phyloP scores from a whole-genome alignment of 1,284 basidiomycete species.

The Heterobasidion parviporum region DNA sequence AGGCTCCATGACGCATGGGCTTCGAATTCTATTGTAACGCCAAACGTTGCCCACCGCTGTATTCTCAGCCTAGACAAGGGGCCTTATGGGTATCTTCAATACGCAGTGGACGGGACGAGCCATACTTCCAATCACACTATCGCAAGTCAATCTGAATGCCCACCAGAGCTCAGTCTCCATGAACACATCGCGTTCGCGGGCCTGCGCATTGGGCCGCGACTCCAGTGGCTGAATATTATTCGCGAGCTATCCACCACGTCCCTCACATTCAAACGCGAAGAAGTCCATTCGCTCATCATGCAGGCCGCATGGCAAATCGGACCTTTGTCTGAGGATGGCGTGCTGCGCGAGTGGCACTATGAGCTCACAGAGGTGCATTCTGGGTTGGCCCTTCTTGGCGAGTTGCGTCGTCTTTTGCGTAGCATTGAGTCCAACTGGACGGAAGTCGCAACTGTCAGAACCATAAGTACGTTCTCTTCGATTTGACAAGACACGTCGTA shows the following conservation, averaged over 20 bases:
- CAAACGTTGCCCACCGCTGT: slow-evolving; percentile 17
- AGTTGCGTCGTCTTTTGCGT: slow-evolving; percentile 20
- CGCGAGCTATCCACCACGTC: slow-evolving; percentile 27
- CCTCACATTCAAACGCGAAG: slow-evolving; percentile 27
- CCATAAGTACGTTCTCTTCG: slow-evolving; percentile 18
- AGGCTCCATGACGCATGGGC: slow-evolving; percentile 6
- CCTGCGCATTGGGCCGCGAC: slow-evolving; percentile 30
- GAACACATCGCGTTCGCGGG: slow-evolving; percentile 34
- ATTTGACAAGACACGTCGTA: neutral
- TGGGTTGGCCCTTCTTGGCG: slow-evolving; percentile 22
- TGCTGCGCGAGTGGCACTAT: slow-evolving; percentile 14
- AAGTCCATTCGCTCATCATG: slow-evolving; percentile 29
- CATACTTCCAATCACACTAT: slow-evolving; percentile 37
- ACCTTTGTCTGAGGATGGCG: slow-evolving; percentile 9
- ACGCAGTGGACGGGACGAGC: slow-evolving; percentile 24
- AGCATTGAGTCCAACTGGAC: slow-evolving; percentile 29
- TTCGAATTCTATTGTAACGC: slow-evolving; percentile 2
- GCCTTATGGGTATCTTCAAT: slow-evolving; percentile 28
- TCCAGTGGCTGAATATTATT: slow-evolving; percentile 44
- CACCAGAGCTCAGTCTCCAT: slow-evolving; percentile 17
- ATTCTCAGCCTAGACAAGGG: slow-evolving; percentile 20
- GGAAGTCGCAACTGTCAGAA: slow-evolving; percentile 27
- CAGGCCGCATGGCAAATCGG: slow-evolving; percentile 38
- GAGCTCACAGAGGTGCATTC: slow-evolving; percentile 22
- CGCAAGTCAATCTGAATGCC: slow-evolving; percentile 26